phyloP scores from a whole-genome alignment of 306 rosid genomes.

The Casuarina cunninghamiana region DNA sequence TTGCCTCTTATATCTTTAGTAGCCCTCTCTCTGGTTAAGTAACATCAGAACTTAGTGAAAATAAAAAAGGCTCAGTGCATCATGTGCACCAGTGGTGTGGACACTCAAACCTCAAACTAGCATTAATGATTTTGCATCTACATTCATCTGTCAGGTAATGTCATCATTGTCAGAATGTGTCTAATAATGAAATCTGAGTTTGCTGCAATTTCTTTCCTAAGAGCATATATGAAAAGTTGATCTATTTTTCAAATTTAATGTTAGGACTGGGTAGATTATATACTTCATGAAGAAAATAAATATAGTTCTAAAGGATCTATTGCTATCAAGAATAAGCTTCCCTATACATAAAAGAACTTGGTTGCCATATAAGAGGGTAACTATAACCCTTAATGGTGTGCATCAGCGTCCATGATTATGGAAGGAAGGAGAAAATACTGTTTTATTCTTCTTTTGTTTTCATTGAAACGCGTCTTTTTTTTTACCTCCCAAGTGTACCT shows the following conservation, averaged over 20 bases:
- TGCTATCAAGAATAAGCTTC: neutral
- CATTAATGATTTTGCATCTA: slow-evolving; percentile 63
- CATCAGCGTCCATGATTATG: neutral
- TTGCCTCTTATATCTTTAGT: neutral
- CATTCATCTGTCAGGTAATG: slow-evolving; percentile 85
- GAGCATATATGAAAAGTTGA: neutral
- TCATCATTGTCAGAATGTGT: too few relatives aligned
- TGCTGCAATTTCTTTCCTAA: neutral
- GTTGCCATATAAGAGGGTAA: neutral
- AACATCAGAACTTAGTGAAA: neutral
- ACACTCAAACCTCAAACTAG: neutral
- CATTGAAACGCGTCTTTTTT: neutral
- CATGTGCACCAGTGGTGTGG: neutral
- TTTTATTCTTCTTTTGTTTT: neutral
- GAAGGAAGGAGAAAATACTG: too few relatives aligned
- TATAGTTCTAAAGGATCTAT: neutral
- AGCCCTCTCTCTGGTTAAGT: neutral
- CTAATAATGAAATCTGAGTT: too few relatives aligned
- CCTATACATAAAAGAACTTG: neutral
- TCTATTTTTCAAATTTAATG: neutral
- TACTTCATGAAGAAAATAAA: neutral
- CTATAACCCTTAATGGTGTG: neutral
- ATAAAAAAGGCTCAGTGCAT: neutral
- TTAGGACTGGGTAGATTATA: neutral
- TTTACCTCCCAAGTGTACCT: neutral